Percentiles rank a stretch among this genome's conserved stretches.
These are phyloP conservation scores for Inonotus hispidus DNA, from an alignment of 1,284 basidiomycete genomes.

Conservation along the genomic window DNA sequence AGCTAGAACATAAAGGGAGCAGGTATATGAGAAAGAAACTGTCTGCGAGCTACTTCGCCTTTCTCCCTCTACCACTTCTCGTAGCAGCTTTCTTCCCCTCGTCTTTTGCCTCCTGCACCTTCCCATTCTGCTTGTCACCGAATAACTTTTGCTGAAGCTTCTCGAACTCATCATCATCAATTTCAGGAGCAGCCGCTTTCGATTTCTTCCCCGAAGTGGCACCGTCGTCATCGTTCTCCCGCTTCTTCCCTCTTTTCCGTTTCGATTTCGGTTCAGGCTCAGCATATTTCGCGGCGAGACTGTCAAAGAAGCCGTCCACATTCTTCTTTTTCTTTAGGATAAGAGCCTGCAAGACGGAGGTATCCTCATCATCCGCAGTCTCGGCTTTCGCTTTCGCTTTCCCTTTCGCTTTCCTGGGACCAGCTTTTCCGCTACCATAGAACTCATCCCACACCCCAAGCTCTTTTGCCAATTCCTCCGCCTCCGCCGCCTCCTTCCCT, in stretches of 20 bases:
- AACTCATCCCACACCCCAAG: slow-evolving; percentile 95
- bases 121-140: slow-evolving; percentile 31
- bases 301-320: slow-evolving; percentile 68
- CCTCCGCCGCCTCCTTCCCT: slow-evolving; percentile 77
- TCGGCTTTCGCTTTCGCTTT: slow-evolving; percentile 46
- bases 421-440: slow-evolving; percentile 76
- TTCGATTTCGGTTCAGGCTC: slow-evolving; percentile 37
- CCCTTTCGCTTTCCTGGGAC: slow-evolving; percentile 52
- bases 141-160: slow-evolving; percentile 57
- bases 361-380: slow-evolving; percentile 37
- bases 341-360: slow-evolving; percentile 72
- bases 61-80: slow-evolving; percentile 21
- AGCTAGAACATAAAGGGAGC: background rate
- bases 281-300: slow-evolving; percentile 78
- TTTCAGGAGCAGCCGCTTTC: slow-evolving; percentile 44
- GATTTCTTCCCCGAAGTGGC: slow-evolving; percentile 47
- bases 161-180: slow-evolving; percentile 65
- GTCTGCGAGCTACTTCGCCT: slow-evolving; percentile 32
- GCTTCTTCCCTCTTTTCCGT: slow-evolving; percentile 50
- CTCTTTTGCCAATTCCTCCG: slow-evolving; percentile 81
- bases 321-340: slow-evolving; percentile 77
- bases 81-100: slow-evolving; percentile 9
- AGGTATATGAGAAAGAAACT: background rate
- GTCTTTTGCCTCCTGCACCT: slow-evolving; percentile 27
- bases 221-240: slow-evolving; percentile 33